These are phyloP conservation scores for Lotus japonicus DNA, from an alignment of 306 rosid species.

Conservation along the genomic window DNA sequence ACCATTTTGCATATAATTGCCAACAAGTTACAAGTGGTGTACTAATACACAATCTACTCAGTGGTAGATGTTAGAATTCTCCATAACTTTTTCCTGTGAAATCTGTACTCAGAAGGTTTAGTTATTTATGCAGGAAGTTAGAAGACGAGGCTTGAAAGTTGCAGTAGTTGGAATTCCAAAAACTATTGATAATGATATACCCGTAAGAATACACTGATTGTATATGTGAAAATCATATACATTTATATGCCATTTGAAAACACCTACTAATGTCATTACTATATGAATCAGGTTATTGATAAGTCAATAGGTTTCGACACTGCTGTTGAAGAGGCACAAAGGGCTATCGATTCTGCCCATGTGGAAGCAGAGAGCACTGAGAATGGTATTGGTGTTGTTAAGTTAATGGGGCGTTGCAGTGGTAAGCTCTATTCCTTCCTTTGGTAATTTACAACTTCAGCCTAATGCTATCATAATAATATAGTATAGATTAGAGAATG, in stretches of 20 bases:
- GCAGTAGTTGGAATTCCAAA: slow-evolving; percentile 85
- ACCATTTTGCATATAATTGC: no score
- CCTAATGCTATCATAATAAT: neutral
- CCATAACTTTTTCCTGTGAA: neutral
- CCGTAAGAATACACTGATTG: slow-evolving; percentile 35
- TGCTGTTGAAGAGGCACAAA: slow-evolving; percentile 49
- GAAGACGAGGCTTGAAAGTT: slow-evolving; percentile 82
- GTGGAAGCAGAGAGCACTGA: slow-evolving; percentile 68
- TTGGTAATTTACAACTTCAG: neutral
- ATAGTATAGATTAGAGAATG: neutral
- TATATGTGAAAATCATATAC: neutral
- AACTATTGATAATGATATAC: slow-evolving; percentile 96
- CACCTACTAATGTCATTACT: neutral
- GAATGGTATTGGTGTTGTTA: slow-evolving; percentile 64
- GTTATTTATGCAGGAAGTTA: slow-evolving; percentile 54
- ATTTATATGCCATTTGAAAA: neutral
- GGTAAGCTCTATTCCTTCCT: slow-evolving; percentile 41
- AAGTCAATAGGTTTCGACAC: slow-evolving; percentile 83
- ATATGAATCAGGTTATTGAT: slow-evolving; percentile 56
- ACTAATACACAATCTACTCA: no score
- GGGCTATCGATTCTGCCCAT: slow-evolving; percentile 50
- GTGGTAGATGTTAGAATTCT: no score
- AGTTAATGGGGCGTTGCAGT: slow-evolving; percentile 67
- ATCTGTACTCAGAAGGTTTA: neutral
- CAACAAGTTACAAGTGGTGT: no score